phyloP scores from a whole-genome alignment of 192 early-diverging fungal genomes.

The Chytriomyces sp. region DNA sequence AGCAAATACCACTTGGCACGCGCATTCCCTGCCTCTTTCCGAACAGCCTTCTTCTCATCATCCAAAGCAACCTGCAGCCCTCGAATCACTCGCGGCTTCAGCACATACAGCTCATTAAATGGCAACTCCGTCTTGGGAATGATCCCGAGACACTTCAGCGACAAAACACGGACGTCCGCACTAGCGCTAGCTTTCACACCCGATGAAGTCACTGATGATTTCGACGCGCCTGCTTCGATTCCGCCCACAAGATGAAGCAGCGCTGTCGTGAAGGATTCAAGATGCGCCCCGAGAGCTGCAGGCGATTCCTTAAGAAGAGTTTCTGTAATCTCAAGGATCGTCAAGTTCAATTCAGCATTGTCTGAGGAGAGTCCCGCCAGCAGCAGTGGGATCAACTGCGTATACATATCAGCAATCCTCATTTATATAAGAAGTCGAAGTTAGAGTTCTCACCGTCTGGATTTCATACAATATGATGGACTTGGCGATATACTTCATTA shows the following conservation, averaged over 20 bases:
- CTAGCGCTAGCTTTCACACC: neutral
- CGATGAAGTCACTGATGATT: neutral
- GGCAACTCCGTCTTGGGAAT: constrained; percentile 19
- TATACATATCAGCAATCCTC: neutral
- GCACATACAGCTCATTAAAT: constrained; percentile 48
- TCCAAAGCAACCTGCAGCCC: constrained; percentile 73
- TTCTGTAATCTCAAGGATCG: constrained; percentile 78
- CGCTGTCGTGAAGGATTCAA: constrained; percentile 30
- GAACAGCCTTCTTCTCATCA: constrained; percentile 87
- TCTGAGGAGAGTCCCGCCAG: constrained; percentile 70
- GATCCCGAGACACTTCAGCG: constrained; percentile 26
- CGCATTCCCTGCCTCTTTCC: constrained; percentile 85
- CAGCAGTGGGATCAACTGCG: constrained; percentile 77
- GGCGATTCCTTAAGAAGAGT: constrained; percentile 75
- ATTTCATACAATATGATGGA: constrained; percentile 81
- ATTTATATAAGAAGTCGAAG: neutral
- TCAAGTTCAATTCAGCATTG: constrained; percentile 68
- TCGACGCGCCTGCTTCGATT: neutral
- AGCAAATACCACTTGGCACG: constrained; percentile 80
- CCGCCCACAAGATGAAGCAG: constrained; percentile 20
- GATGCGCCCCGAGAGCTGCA: constrained; percentile 63
- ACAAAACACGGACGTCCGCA: constrained; percentile 23
- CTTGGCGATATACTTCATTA: constrained; percentile 82
- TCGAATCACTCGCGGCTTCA: constrained; percentile 65
- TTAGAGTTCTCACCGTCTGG: constrained; percentile 56